Evolutionary conservation across 352 stramenopile genomes (phyloP), one percentile per base, ranked within the genome.

Genomic region (Pseudoperonospora humuli): DNA sequence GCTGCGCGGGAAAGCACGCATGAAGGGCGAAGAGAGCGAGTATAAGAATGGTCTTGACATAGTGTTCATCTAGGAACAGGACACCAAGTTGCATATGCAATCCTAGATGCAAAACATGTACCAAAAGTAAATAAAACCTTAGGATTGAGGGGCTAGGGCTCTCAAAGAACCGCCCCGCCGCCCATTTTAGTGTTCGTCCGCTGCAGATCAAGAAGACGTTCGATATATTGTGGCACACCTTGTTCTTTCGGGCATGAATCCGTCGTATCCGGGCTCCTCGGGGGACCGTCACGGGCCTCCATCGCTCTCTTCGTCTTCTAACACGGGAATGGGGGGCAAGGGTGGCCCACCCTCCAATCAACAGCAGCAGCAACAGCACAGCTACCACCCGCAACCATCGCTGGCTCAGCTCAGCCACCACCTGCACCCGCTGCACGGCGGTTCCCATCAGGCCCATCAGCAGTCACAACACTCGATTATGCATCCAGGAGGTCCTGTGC

Each of bases 381-480:
- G 53, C 21, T 86, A 84, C 61, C 77, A 86, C 42, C 57, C 75
- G 50, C 71, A 80, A 65, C 64, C 74, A 33, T 76, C 74, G 36
- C 54, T 89, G 27, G 45, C 77, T 27, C 77, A 89, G 44, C 69
- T 90, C 28, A 52, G 59, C 31, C 73, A 86, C 23, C 57, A 86
- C 23, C 51, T 86, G 23, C 77, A 90, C 39, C 74, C 77, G 26
- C 69, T 90, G 7, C 77, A 90, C 44, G 77, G 77, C 26, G 69
- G 73, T 19, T 56, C 58, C 4, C 58, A 63, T 35, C 51, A 65
- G 60, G 14, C 51, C 37, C 39, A 59, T 11, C 55, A 52, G 38
- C 39, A 37, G 19, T 37, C 32, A 21, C 53, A 61, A 23, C 59
- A 65, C 28, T 61, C 52, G 6, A 70, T 90, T 10, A 59, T 87